A percentile compares a stretch with the other conserved stretches of the same genome.
Conservation (phyloP, 2,329 filamentous ascomycete species). For the Fusarium devonianum region DNA sequence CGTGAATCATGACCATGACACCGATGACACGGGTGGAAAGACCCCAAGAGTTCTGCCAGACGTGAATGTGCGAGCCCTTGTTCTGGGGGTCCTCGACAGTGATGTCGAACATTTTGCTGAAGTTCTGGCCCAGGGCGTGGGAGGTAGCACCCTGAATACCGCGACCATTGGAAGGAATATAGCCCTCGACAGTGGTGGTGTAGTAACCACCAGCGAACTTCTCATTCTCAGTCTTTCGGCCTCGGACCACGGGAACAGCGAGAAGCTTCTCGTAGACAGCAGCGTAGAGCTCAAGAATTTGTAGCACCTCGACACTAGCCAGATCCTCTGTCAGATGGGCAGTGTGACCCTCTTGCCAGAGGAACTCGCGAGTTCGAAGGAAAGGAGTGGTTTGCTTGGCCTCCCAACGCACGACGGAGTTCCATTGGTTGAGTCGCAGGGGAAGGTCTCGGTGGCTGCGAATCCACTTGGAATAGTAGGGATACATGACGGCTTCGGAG, state of each 20-base stretch:
- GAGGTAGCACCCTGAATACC: conserved; percentile 97
- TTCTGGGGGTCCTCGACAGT: conserved; percentile 91
- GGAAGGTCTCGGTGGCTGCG: conserved; percentile 94
- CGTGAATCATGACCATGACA: conserved; percentile 98
- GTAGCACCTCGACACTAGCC: conserved; percentile 83
- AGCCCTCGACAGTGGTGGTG: conserved; percentile 96
- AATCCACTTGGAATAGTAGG: conserved; percentile 97
- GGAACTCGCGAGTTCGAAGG: conserved; percentile 89
- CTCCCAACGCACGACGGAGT: conserved; percentile 91
- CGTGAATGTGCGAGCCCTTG: conserved; percentile 80
- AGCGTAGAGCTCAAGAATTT: conserved; percentile 94
- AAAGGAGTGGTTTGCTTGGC: conserved; percentile 92
- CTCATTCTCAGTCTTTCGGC: conserved; percentile 95
- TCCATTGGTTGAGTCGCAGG: conserved; percentile 96
- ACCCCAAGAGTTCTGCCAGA: conserved; percentile 99
- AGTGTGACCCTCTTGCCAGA: conserved; percentile 96
- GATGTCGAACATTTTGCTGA: conserved; percentile 99
- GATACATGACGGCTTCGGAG: conserved; percentile 87
- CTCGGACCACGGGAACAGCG: conserved; percentile 92
- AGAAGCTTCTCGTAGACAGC: conserved; percentile 92
- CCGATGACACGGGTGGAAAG: conserved; percentile 96
- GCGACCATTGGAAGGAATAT: conserved; percentile 93
- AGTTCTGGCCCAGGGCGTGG: conserved; percentile 95
- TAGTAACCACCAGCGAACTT: conserved; percentile 97
- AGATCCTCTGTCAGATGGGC: conserved; percentile 86